These are phyloP conservation scores for Inga oerstediana DNA, from an alignment of 306 rosid genomes.

Conservation along the genomic window DNA sequence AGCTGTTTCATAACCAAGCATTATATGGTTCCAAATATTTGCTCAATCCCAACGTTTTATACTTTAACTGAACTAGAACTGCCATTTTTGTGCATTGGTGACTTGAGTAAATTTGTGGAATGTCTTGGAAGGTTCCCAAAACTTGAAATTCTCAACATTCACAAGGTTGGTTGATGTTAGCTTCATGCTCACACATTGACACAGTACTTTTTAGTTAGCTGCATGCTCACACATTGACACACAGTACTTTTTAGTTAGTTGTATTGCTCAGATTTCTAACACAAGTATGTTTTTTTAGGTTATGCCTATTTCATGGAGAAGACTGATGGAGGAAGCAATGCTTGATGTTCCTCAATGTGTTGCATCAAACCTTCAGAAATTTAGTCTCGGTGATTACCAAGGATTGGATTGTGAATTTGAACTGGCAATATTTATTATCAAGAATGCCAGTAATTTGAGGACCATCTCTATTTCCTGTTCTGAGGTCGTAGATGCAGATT, in stretches of 20 bases:
- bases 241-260: too few relatives aligned
- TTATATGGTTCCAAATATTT: too few relatives aligned
- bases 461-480: background rate
- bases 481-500: background rate
- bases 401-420: background rate
- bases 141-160: background rate
- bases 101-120: background rate
- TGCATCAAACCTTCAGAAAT: background rate
- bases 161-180: background rate
- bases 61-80: background rate
- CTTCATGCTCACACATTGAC: background rate
- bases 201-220: background rate
- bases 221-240: too few relatives aligned
- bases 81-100: background rate
- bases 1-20: too few relatives aligned
- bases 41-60: background rate
- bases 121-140: background rate
- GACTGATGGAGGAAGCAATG: background rate
- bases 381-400: background rate
- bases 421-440: background rate
- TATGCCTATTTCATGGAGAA: background rate
- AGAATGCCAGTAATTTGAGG: slow-evolving; percentile 13
- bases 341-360: background rate
- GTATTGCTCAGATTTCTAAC: too few relatives aligned
- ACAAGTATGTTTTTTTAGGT: background rate